Conservation (phyloP, 352 stramenopile genomes). For the Phytophthora aleatoria region DNA sequence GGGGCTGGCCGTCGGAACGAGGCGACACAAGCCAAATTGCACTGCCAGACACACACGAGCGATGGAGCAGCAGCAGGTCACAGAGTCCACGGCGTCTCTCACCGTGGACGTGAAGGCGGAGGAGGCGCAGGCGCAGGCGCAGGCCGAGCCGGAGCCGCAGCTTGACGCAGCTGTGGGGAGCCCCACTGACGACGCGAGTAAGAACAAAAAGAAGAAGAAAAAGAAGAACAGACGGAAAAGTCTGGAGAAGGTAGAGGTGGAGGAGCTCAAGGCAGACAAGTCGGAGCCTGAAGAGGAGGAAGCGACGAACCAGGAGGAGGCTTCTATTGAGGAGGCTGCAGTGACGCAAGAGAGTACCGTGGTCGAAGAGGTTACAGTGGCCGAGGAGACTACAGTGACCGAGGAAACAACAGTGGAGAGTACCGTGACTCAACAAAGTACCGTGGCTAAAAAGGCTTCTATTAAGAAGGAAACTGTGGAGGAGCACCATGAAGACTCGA, state of each 20-base stretch:
- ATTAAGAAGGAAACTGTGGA: neutral
- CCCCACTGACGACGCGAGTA: slow-evolving; percentile 10
- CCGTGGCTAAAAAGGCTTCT: neutral
- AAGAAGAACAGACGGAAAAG: slow-evolving; percentile 38
- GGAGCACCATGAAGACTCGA: neutral
- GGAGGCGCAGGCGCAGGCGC: slow-evolving; percentile 7
- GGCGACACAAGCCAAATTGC: slow-evolving; percentile 16
- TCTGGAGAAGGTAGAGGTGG: slow-evolving; percentile 29
- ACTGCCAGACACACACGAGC: neutral
- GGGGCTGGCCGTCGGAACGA: slow-evolving; percentile 1
- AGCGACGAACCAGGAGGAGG: neutral
- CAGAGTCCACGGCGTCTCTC: neutral
- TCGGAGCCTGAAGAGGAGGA: slow-evolving; percentile 10
- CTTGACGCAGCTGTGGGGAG: slow-evolving; percentile 3
- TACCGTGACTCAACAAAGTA: neutral
- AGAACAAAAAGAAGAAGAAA: slow-evolving; percentile 38
- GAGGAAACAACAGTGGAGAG: neutral
- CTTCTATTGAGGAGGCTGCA: slow-evolving; percentile 8
- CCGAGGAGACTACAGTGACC: neutral
- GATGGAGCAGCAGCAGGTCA: slow-evolving; percentile 18
- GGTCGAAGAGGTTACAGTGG: neutral
- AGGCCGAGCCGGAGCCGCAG: slow-evolving; percentile 27
- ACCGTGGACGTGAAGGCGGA: slow-evolving; percentile 12
- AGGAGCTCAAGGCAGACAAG: slow-evolving; percentile 13
- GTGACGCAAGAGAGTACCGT: neutral